phyloP scores from a whole-genome alignment of 768 basidiomycete genomes.

The Auriscalpium microsporum region DNA sequence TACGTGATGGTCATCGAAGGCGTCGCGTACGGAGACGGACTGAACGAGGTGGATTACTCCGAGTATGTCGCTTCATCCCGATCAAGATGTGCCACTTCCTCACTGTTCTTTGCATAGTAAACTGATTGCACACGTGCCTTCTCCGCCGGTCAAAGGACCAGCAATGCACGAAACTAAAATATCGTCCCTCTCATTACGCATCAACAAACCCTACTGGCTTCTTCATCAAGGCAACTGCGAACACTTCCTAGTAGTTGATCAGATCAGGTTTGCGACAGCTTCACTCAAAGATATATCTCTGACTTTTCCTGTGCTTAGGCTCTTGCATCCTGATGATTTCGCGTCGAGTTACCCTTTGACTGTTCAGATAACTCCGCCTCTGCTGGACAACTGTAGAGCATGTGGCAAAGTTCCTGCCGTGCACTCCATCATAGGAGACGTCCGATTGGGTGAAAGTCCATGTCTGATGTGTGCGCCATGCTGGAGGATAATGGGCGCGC shows the following conservation, averaged over 20 bases:
- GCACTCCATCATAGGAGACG: conserved; percentile 59
- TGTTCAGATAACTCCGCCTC: conserved; percentile 51
- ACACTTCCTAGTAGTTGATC: conserved; percentile 65
- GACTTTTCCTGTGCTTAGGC: conserved; percentile 28
- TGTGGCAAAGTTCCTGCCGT: conserved; percentile 67
- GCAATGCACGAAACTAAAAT: conserved; percentile 42
- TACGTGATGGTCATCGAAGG: conserved; percentile 57
- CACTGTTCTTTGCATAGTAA: conserved; percentile 30
- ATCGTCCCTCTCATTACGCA: conserved; percentile 45
- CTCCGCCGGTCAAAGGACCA: conserved; percentile 25
- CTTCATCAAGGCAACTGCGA: conserved; percentile 78
- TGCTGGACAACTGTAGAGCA: conserved; percentile 55
- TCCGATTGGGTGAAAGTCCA: conserved; percentile 70
- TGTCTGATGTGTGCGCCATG: conserved; percentile 66
- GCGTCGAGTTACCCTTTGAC: conserved; percentile 58
- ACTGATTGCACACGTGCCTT: conserved; percentile 32
- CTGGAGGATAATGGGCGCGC: conserved; percentile 62
- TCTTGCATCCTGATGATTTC: conserved; percentile 51
- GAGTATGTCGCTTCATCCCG: conserved; percentile 31
- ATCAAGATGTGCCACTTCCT: neutral
- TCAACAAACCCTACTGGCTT: conserved; percentile 77
- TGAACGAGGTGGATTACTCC: conserved; percentile 44
- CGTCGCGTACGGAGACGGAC: conserved; percentile 48
- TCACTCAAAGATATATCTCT: neutral
- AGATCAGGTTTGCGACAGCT: conserved; percentile 47